Evolutionary conservation across 768 basidiomycete genomes (phyloP).

Genomic region (Lactarius trivialis): DNA sequence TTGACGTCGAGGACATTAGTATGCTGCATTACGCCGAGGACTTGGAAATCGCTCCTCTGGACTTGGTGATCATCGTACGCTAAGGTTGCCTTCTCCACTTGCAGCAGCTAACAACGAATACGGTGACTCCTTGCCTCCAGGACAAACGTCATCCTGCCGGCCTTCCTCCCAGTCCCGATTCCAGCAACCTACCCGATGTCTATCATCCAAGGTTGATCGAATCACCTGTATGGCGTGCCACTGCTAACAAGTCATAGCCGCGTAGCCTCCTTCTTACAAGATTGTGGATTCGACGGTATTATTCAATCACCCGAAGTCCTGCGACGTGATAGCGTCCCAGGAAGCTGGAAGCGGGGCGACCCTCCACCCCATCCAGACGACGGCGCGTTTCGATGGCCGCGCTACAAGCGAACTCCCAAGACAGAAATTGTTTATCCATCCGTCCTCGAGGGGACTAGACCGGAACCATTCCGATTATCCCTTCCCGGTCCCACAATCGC

Average conservation of each 20-base stretch:
- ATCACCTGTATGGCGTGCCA: background rate
- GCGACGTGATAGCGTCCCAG: background rate
- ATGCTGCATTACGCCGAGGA: slow-evolving; percentile 19
- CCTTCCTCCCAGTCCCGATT: slow-evolving; percentile 6
- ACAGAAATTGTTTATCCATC: slow-evolving; percentile 18
- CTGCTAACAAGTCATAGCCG: slow-evolving; percentile 10
- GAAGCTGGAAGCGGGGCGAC: slow-evolving; percentile 6
- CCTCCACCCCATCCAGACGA: slow-evolving; percentile 6
- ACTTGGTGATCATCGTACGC: slow-evolving; percentile 18
- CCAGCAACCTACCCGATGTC: slow-evolving; percentile 7
- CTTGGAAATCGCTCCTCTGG: slow-evolving; percentile 17
- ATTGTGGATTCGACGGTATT: slow-evolving; percentile 18
- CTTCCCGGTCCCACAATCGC: slow-evolving; percentile 15
- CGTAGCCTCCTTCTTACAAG: slow-evolving; percentile 13
- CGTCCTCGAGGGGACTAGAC: slow-evolving; percentile 11
- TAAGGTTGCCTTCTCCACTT: background rate
- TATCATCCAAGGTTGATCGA: slow-evolving; percentile 14
- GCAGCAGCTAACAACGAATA: background rate
- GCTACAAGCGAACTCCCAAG: slow-evolving; percentile 7
- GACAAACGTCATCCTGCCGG: background rate
- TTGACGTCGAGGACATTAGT: slow-evolving; percentile 17
- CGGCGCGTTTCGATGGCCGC: slow-evolving; percentile 14
- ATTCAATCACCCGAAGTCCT: slow-evolving; percentile 12
- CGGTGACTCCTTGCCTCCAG: background rate
- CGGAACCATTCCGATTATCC: slow-evolving; percentile 15